Evolutionary conservation across 805 yeast genomes (phyloP).

Genomic region (Kregervanrija fluxuum): DNA sequence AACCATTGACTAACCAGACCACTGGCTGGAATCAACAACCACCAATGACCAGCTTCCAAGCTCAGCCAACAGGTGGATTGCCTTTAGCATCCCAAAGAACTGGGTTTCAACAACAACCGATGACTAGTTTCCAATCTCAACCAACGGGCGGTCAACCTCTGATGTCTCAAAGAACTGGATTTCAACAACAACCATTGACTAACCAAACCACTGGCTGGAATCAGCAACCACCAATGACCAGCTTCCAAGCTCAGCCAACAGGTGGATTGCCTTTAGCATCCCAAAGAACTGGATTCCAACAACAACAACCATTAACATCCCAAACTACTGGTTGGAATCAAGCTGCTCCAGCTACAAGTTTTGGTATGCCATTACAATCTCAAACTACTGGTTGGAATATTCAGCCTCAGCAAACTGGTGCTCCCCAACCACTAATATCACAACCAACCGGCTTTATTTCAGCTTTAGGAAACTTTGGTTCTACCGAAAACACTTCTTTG

Average conservation of each 20-base stretch:
- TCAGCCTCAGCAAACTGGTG: conserved; percentile 9
- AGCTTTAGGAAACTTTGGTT: conserved; percentile 12
- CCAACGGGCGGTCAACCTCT: conserved; percentile 9
- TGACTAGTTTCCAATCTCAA: conserved; percentile 20
- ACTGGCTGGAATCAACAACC: conserved; percentile 32
- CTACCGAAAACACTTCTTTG: conserved; percentile 38
- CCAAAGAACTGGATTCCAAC: conserved; percentile 40
- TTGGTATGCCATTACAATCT: conserved; percentile 28
- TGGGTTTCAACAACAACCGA: conserved; percentile 13
- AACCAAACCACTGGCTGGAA: conserved; percentile 36
- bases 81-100: conserved; percentile 7
- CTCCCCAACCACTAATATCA: conserved; percentile 24
- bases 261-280: conserved; percentile 31
- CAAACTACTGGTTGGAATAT: conserved; percentile 36
- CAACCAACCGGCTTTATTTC: conserved; percentile 43
- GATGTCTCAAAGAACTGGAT: conserved; percentile 38
- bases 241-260: conserved; percentile 15
- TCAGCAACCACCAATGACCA: conserved; percentile 11
- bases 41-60: conserved; percentile 21
- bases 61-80: conserved; percentile 17
- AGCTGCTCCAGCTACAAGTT: conserved; percentile 31
- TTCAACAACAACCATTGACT: conserved; percentile 17
- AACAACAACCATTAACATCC: conserved; percentile 25
- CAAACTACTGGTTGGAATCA: conserved; percentile 31
- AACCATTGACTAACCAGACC: conserved; percentile 24